Evolutionary conservation across 352 stramenopile species (phyloP), one percentile per base, ranked within the genome.

Genomic region (Phytopythium kandeliae): DNA sequence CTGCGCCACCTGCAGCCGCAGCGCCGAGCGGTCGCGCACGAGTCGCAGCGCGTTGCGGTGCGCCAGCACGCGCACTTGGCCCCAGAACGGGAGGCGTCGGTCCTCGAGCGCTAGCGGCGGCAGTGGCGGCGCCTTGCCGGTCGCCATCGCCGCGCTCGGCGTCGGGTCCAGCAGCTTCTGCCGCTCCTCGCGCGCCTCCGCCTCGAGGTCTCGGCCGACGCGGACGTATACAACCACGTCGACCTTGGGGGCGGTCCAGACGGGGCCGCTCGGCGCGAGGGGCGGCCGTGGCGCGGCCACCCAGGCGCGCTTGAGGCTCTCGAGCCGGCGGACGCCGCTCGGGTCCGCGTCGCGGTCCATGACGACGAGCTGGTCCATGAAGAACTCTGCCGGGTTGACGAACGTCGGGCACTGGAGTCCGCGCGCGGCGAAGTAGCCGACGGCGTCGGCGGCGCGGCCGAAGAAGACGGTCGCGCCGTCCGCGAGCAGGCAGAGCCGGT

Each of bases 281-380:
- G 11, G 9, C 16, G 28, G 28, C 9, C 31, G 37, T 17, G 36
- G 30, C 17, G 28, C 25, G 4, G 19, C 40, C 15, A 16, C 15
- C 58, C 59, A 70, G 13, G 34, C 33, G 4, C 48, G 15, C 35
- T 60, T 54, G 15, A 70, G 37, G 17, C 5, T 24, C 13, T 63
- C 38, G 3, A 69, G 38, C 0, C 61, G 51, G 4, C 25, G 33
- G 5, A 71, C 63, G 19, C 63, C 69, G 4, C 49, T 45, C 5
- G 44, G 25, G 16, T 81, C 70, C 2, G 62, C 61, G 12, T 74
- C 58, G 17, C 52, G 54, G 51, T 78, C 66, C 30, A 82, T 59
- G 19, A 82, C 58, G n/a, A 76, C 68, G 46, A 81, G 64, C 51
- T 78, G 67, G 46, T 68, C 62, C 67, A 78, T 81, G 24, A 81